These are phyloP conservation scores for Pythium inflatum DNA, from an alignment of 352 stramenopile species.

Conservation along the genomic window DNA sequence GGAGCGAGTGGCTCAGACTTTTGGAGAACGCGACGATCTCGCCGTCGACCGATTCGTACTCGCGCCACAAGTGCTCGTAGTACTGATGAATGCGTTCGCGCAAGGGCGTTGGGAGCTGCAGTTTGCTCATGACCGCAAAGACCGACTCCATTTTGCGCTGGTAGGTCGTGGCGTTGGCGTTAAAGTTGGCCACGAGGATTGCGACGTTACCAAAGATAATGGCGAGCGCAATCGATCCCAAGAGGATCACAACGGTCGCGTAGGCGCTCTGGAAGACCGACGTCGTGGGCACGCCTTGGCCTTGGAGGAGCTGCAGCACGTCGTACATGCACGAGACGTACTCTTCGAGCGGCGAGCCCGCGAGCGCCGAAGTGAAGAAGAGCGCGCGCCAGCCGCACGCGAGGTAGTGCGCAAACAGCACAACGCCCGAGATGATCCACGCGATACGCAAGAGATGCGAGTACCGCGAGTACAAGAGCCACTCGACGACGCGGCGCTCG, in stretches of 20 bases:
- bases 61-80: conserved; percentile 43
- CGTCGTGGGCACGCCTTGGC: conserved; percentile 44
- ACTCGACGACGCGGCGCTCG: conserved; percentile 33
- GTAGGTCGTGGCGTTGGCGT: not conserved
- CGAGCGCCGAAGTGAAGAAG: not conserved
- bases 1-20: conserved; percentile 38
- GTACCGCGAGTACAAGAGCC: conserved; percentile 56
- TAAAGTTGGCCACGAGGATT: not conserved
- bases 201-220: not conserved
- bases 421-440: conserved; percentile 42
- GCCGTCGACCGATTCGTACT: conserved; percentile 27
- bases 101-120: conserved; percentile 32
- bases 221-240: conserved; percentile 70
- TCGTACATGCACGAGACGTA: conserved; percentile 56
- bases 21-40: conserved; percentile 25
- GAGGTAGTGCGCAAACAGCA: conserved; percentile 57
- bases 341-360: too few relatives aligned
- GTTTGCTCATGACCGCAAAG: conserved; percentile 38
- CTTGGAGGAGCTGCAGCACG: conserved; percentile 52
- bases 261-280: conserved; percentile 47
- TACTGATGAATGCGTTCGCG: conserved; percentile 41
- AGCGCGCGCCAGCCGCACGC: conserved; percentile 47
- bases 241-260: conserved; percentile 47
- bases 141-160: conserved; percentile 9
- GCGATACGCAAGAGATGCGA: conserved; percentile 49